phyloP scores from a whole-genome alignment of 331 rosid genomes.

The Erythrophleum ivorense region DNA sequence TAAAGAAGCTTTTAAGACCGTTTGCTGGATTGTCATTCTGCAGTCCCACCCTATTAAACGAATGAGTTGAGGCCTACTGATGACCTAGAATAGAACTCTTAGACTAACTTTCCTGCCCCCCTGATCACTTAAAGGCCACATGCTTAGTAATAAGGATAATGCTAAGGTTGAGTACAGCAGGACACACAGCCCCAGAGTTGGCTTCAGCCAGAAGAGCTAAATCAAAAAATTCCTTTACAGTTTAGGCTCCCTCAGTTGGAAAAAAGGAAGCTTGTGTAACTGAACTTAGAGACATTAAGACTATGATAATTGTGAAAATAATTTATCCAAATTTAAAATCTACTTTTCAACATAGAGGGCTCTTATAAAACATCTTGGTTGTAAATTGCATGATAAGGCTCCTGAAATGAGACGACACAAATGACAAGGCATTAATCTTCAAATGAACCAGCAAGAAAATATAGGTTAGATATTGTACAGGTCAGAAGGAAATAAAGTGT shows the following conservation, averaged over 20 bases:
- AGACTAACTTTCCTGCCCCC: slow-evolving; percentile 15
- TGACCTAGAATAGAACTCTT: background rate
- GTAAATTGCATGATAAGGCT: background rate
- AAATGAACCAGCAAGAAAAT: background rate
- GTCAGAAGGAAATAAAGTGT: background rate
- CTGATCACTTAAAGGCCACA: background rate
- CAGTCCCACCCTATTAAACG: background rate
- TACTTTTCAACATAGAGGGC: background rate
- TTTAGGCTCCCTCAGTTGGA: background rate
- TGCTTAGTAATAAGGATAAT: background rate
- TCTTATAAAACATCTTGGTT: background rate
- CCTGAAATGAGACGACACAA: background rate
- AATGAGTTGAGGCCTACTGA: background rate
- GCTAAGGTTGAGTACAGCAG: background rate
- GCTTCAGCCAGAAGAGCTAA: background rate
- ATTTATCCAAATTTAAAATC: background rate
- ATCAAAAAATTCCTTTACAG: background rate
- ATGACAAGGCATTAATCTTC: background rate
- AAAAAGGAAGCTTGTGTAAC: background rate
- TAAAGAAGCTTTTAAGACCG: slow-evolving; percentile 1
- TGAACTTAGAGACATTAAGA: background rate
- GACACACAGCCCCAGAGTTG: background rate
- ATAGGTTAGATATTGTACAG: background rate
- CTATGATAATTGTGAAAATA: background rate
- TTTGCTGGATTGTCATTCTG: background rate